Percentiles rank a stretch among this genome's conserved stretches.
Evolutionary conservation across 495 filamentous ascomycete species (phyloP).

Genomic region (Saxophila tyrrhenica): DNA sequence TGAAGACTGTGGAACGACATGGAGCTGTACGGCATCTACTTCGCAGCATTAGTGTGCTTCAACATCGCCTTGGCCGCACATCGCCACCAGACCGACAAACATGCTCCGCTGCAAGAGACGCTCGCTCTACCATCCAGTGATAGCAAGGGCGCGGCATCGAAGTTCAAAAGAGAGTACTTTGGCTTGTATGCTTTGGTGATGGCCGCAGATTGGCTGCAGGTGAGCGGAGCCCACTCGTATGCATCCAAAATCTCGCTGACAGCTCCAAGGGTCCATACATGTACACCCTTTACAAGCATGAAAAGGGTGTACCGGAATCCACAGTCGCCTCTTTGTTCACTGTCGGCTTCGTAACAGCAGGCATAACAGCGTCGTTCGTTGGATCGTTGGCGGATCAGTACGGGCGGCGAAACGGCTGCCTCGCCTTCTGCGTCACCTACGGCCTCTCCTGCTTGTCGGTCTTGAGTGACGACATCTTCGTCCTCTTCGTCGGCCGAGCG

Average conservation of each 20-base stretch:
- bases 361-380: conserved; percentile 36
- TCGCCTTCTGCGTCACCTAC: conserved; percentile 40
- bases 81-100: neutral
- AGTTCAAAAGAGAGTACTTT: conserved; percentile 1
- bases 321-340: conserved; percentile 40
- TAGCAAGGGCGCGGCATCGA: neutral
- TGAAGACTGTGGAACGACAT: neutral
- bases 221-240: no score
- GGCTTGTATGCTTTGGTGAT: neutral
- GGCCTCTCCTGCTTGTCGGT: conserved; percentile 41
- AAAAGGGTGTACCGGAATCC: conserved; percentile 37
- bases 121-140: neutral
- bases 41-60: neutral
- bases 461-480: conserved; percentile 25
- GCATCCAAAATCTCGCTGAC: neutral
- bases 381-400: conserved; percentile 40
- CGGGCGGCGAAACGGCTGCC: conserved; percentile 39
- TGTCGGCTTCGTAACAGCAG: conserved; percentile 41
- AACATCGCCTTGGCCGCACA: neutral
- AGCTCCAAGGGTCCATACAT: conserved; percentile 32
- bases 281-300: conserved; percentile 43
- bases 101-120: neutral
- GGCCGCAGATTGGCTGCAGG: conserved; percentile 16
- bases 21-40: neutral
- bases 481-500: conserved; percentile 39